Percentiles rank a stretch among this genome's conserved stretches.
These are phyloP conservation scores for Gossypium gossypioides DNA, from an alignment of 441 rosid genomes.

Conservation along the genomic window DNA sequence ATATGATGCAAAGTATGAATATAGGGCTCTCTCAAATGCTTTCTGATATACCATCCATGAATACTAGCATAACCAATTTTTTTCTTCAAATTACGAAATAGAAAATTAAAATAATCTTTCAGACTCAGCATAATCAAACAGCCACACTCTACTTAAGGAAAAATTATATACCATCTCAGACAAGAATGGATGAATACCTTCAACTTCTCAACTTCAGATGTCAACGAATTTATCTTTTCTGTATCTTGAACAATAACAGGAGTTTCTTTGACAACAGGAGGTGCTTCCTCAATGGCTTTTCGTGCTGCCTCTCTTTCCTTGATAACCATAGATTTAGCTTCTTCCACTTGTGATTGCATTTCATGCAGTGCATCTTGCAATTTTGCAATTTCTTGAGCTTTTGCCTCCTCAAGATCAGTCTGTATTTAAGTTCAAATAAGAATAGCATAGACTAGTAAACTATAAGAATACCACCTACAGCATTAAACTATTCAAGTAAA, in stretches of 20 bases:
- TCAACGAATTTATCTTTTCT: slow-evolving; percentile 54
- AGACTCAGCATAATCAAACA: neutral
- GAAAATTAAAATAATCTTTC: neutral
- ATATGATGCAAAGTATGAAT: neutral
- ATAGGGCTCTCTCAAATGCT: neutral
- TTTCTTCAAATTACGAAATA: neutral
- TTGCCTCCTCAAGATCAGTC: slow-evolving; percentile 94
- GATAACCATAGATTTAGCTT: slow-evolving; percentile 56
- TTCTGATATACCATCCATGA: neutral
- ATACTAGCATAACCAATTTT: neutral
- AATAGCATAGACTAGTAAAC: slow-evolving; percentile 1
- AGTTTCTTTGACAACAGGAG: slow-evolving; percentile 69
- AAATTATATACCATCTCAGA: slow-evolving; percentile 7
- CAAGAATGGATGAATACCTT: slow-evolving; percentile 39
- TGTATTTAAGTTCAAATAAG: slow-evolving; percentile 26
- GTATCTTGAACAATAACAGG: slow-evolving; percentile 82
- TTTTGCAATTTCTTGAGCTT: slow-evolving; percentile 77
- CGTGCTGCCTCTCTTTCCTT: slow-evolving; percentile 83
- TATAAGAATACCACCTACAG: neutral
- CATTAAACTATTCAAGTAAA: neutral
- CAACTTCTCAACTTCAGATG: slow-evolving; percentile 65
- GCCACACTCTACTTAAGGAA: neutral
- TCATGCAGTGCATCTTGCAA: slow-evolving; percentile 63
- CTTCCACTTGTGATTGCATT: slow-evolving; percentile 64
- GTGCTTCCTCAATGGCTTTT: slow-evolving; percentile 83